Evolutionary conservation across 2,329 filamentous ascomycete species (phyloP).

Genomic region (Juglanconis sp.): DNA sequence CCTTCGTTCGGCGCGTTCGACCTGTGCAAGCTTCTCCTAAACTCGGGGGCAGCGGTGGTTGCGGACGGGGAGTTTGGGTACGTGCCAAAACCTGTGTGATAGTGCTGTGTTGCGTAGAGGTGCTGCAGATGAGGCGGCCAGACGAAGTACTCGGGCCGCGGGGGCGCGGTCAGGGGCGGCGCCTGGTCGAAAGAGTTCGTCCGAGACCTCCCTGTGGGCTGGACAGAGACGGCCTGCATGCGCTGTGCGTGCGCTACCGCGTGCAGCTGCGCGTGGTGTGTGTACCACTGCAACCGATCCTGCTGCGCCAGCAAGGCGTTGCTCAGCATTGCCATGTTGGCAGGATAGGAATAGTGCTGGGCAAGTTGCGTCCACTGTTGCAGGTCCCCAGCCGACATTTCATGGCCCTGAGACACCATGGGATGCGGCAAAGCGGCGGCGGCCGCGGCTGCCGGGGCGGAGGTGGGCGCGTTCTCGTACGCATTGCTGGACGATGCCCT

Average conservation of each 20-base stretch:
- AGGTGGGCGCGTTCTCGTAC: conserved; percentile 48
- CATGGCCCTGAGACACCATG: conserved; percentile 24
- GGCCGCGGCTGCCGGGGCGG: conserved; percentile 34
- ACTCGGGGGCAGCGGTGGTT: conserved; percentile 45
- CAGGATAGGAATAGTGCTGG: conserved; percentile 16
- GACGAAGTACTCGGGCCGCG: conserved; percentile 55
- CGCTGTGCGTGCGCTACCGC: conserved; percentile 41
- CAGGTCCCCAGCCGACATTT: conserved; percentile 21
- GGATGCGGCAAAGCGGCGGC: conserved; percentile 29
- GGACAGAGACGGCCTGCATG: conserved; percentile 36
- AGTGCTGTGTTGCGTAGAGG: conserved; percentile 23
- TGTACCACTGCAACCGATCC: conserved; percentile 44
- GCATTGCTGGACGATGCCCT: conserved; percentile 52
- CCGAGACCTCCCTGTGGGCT: conserved; percentile 48
- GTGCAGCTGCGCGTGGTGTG: conserved; percentile 45
- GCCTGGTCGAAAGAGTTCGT: conserved; percentile 61
- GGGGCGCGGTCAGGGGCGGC: conserved; percentile 54
- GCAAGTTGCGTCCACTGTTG: conserved; percentile 31
- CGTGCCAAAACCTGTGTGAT: conserved; percentile 41
- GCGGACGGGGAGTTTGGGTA: conserved; percentile 57
- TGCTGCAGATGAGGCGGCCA: conserved; percentile 41
- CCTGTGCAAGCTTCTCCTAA: conserved; percentile 55
- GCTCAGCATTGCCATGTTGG: conserved; percentile 16
- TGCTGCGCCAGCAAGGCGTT: conserved; percentile 38
- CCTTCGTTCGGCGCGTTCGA: conserved; percentile 49